Percentiles rank a stretch among this genome's conserved stretches.
Evolutionary conservation across 768 basidiomycete genomes (phyloP).

Genomic region (Pluteus cervinus): DNA sequence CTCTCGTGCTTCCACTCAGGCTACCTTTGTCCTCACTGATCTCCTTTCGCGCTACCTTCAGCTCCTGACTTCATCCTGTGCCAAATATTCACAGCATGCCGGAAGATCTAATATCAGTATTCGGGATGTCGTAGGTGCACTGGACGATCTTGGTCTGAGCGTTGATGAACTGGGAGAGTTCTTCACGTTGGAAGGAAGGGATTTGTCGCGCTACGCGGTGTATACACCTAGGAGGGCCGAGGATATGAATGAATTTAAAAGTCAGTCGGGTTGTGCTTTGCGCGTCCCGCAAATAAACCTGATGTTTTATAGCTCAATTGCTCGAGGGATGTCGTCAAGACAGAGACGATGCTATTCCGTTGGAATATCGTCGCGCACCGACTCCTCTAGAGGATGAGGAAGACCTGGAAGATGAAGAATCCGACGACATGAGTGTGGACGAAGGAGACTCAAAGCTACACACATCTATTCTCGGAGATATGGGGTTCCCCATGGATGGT

Average conservation of each 20-base stretch:
- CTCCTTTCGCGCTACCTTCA: constrained; percentile 70
- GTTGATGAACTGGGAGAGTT: constrained; percentile 69
- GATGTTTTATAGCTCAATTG: constrained; percentile 47
- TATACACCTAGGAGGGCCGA: constrained; percentile 61
- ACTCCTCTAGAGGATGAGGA: constrained; percentile 25
- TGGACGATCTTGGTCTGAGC: constrained; percentile 71
- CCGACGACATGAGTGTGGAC: constrained; percentile 27
- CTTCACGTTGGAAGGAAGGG: constrained; percentile 57
- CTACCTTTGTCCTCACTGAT: constrained; percentile 65
- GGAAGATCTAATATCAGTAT: constrained; percentile 55
- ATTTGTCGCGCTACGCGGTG: constrained; percentile 61
- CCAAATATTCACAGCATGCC: constrained; percentile 69
- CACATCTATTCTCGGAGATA: constrained; percentile 17
- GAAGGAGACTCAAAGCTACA: constrained; percentile 9
- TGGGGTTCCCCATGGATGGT: too few relatives aligned
- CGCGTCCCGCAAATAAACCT: constrained; percentile 16
- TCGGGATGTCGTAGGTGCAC: constrained; percentile 56
- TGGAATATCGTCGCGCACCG: constrained; percentile 38
- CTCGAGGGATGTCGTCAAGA: constrained; percentile 51
- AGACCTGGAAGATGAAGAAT: constrained; percentile 8
- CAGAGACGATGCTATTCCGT: constrained; percentile 47
- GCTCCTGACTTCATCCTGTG: constrained; percentile 60
- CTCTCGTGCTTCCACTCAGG: constrained; percentile 69
- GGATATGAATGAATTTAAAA: constrained; percentile 68
- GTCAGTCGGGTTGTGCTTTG: constrained; percentile 35